These are phyloP conservation scores for Tulasnella sp. DNA, from an alignment of 768 basidiomycete genomes.

Conservation along the genomic window DNA sequence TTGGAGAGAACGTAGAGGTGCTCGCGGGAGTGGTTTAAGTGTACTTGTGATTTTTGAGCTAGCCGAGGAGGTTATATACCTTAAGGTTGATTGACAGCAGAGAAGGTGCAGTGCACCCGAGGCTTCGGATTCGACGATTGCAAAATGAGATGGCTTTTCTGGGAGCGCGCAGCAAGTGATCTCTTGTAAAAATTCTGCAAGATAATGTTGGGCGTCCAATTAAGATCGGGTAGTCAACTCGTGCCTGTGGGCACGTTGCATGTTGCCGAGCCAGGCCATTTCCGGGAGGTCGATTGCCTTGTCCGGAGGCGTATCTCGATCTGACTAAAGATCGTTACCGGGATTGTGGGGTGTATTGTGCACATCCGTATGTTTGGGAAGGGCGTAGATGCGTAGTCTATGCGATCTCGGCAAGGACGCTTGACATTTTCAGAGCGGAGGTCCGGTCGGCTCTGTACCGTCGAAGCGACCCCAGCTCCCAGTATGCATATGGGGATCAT, in stretches of 20 bases:
- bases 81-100: background rate
- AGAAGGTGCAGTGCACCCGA: background rate
- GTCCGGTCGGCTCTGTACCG: no score
- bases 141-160: background rate
- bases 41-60: background rate
- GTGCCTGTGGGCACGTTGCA: background rate
- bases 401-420: no score
- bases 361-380: no score
- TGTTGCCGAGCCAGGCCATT: background rate
- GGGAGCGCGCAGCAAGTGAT: background rate
- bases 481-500: no score
- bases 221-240: background rate
- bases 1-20: background rate
- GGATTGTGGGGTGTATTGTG: no score
- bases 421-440: no score
- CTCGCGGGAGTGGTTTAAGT: background rate
- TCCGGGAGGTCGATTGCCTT: no score
- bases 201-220: background rate
- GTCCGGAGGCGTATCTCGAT: no score
- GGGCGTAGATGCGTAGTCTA: no score
- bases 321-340: no score
- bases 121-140: background rate
- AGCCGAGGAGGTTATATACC: conserved; percentile 8
- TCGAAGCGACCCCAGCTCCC: no score
- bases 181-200: background rate